These are phyloP conservation scores for Cercospora sp. DNA, from an alignment of 2,329 filamentous ascomycete species.

Conservation along the genomic window DNA sequence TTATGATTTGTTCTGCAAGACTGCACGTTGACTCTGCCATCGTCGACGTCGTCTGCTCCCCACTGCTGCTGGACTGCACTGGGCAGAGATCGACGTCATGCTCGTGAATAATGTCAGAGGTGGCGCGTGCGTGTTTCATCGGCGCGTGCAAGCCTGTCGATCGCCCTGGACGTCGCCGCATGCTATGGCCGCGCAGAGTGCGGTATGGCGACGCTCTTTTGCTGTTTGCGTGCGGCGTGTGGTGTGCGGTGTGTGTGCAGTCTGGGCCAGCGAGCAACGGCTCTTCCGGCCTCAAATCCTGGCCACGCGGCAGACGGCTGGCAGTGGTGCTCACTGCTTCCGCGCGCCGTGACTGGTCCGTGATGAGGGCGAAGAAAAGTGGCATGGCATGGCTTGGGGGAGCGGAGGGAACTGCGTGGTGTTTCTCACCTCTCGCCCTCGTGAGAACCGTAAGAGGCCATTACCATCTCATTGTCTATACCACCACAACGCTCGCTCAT, in stretches of 20 bases:
- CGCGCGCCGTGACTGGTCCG: slow-evolving; percentile 1
- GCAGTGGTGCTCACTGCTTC: not conserved
- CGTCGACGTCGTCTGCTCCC: no score
- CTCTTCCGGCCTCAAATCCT: not conserved
- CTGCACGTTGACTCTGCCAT: not conserved
- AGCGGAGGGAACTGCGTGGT: not conserved
- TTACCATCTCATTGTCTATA: not conserved
- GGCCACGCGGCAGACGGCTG: not conserved
- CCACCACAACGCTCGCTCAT: not conserved
- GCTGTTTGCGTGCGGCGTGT: not conserved
- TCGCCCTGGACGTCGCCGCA: not conserved
- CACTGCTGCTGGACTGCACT: no score
- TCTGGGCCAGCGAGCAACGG: not conserved
- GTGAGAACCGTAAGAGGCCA: not conserved
- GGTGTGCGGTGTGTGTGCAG: not conserved
- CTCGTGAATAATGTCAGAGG: not conserved
- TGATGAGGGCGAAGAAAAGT: not conserved
- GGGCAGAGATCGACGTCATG: not conserved
- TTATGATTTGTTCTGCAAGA: no score
- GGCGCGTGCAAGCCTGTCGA: not conserved
- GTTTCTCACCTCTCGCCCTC: not conserved
- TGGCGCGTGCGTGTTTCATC: not conserved
- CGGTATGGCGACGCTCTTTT: no score
- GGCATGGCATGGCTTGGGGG: not conserved
- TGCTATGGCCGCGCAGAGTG: no score